Conservation (phyloP, 2,329 filamentous ascomycete genomes). For the Raffaelea ambrosiae region DNA sequence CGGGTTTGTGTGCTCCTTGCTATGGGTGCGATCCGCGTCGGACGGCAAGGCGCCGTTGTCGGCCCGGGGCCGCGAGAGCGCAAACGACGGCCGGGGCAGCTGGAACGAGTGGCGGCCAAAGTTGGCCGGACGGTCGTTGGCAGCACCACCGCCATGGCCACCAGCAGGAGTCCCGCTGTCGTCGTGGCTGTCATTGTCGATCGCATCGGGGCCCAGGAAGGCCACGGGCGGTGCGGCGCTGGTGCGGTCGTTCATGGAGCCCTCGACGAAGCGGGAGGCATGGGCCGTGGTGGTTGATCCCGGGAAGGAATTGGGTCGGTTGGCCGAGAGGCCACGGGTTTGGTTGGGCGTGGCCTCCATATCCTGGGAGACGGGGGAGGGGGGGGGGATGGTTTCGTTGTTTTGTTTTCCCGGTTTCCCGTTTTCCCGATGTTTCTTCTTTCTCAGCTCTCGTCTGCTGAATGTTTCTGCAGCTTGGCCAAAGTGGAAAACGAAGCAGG, state of each 20-base stretch:
- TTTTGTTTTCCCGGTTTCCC: neutral
- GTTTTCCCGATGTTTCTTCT: neutral
- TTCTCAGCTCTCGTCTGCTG: too few species aligned
- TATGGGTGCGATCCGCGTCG: neutral
- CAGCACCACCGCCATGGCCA: too few species aligned
- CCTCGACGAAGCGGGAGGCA: constrained; percentile 59
- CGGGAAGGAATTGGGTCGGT: constrained; percentile 8
- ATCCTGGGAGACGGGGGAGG: neutral
- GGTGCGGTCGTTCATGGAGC: constrained; percentile 75
- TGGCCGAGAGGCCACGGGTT: neutral
- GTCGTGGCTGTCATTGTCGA: neutral
- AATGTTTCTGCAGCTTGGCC: neutral
- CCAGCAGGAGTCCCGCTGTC: too few species aligned
- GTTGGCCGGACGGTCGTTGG: too few species aligned
- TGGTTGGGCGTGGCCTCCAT: neutral
- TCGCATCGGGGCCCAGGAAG: constrained; percentile 39
- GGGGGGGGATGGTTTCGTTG: neutral
- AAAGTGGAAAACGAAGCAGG: neutral
- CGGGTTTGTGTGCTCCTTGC: constrained; percentile 9
- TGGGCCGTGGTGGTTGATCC: neutral
- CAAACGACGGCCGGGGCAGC: constrained; percentile 5
- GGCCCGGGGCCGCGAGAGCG: neutral
- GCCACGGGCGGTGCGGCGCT: constrained; percentile 62
- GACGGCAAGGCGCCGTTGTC: too few species aligned
- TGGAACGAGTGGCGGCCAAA: neutral